Evolutionary conservation across 176 grass and related monocot genomes (phyloP).

Genomic region (Aegilops bicornis): DNA sequence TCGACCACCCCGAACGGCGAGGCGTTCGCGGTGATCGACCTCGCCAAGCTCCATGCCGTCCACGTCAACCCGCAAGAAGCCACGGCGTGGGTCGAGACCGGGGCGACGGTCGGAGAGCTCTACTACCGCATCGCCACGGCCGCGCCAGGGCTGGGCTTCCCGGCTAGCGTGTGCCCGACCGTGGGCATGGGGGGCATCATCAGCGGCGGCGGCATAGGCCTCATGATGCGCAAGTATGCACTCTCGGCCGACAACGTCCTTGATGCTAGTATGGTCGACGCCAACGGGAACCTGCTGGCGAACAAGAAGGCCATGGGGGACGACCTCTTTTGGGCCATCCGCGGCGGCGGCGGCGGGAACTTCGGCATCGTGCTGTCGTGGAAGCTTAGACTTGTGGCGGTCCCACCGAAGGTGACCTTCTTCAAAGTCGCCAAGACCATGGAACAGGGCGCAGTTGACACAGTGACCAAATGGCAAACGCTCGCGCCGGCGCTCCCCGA

Average conservation of each 20-base stretch:
- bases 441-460: neutral
- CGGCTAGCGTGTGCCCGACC: neutral
- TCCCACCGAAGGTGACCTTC: conserved; percentile 16
- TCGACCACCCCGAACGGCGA: neutral
- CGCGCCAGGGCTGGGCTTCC: neutral
- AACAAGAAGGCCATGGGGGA: conserved; percentile 38
- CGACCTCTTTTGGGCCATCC: conserved; percentile 42
- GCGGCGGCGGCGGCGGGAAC: conserved; percentile 21
- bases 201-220: neutral
- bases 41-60: neutral
- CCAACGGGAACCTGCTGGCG: neutral
- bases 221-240: conserved; percentile 4
- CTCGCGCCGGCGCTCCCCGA: neutral
- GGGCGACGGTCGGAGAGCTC: neutral
- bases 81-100: neutral
- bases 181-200: neutral
- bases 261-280: neutral
- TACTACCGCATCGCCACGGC: neutral
- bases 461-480: neutral
- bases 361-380: conserved; percentile 40
- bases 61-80: neutral
- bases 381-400: conserved; percentile 22
- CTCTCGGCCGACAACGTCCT: neutral
- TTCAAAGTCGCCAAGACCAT: neutral
- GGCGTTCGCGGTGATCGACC: conserved; percentile 38